Base-by-base conservation (phyloP, 164 flowering plant species). In the Stephania japonica region DNA sequence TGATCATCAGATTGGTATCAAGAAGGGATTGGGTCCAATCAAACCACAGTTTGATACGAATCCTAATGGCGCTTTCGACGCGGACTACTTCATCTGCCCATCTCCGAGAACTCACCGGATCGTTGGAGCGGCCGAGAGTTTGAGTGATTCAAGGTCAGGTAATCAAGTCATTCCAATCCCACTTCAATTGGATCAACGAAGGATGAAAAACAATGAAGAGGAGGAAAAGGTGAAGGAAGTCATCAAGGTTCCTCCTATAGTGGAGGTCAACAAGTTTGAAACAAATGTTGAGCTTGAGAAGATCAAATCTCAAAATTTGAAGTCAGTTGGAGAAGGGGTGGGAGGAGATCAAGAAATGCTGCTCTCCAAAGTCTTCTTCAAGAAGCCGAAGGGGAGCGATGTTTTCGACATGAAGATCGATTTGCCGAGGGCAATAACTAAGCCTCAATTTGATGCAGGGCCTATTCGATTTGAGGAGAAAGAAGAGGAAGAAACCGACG, bases 351-450 rank as follows among this genome's bases (percentile, higher is more conserved):
- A 79, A 66, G 84, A 44, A 1, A 0, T 80, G 14, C 32, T 71
- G 47, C 61, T 74, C 26, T 79, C 86, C 10, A 82, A 78, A 74
- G 85, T 84, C 78, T 83, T 78, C 86, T 85, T 85, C 82, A 84
- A 80, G 71, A 82, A 84, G 79, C 67, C 77, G 76, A 80, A 84
- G 81, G 85, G 86, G 78, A 81, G 76, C 53, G 84, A 89, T 86
- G 85, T 87, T 32, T 90, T 79, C 90, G 92, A 87, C 89, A 89
- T 86, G 86, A 84, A 83, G 84, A 65, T 86, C 77, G 87, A 81
- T 79, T 83, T 85, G 1, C 85, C 87, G 7, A 77, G 71, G 21
- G 79, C 77, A 18, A 42, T 80, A n/a, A n/a, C n/a, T 13, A 12
- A 68, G 73, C 78, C 77, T 74, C 88, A 78, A 64, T 71, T 73